Conservation (phyloP, 73 alveolate species). For the Tetrahymena borealis region DNA sequence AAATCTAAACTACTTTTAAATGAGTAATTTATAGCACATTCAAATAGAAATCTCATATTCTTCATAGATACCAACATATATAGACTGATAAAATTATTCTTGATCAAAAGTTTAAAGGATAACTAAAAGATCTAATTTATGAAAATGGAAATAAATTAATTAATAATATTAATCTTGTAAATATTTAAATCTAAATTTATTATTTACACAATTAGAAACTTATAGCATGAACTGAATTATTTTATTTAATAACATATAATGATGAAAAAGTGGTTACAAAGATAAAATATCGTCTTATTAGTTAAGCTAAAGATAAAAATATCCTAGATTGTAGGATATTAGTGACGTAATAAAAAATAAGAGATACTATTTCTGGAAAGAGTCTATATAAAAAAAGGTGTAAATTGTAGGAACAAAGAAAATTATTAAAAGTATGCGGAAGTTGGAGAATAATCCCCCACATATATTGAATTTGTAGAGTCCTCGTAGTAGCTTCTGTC, state of each 20-base stretch:
- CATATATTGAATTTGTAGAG: background rate
- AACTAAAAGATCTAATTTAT: too few relatives aligned
- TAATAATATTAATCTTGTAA: too few relatives aligned
- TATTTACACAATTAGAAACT: too few relatives aligned
- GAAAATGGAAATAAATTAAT: too few relatives aligned
- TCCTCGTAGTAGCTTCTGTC: background rate
- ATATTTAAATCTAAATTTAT: too few relatives aligned
- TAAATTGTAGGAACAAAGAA: background rate
- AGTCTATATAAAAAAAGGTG: background rate
- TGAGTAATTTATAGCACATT: too few relatives aligned
- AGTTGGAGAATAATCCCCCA: background rate
- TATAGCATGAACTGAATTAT: too few relatives aligned
- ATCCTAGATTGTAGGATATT: background rate
- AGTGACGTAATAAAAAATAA: background rate
- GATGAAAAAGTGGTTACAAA: background rate
- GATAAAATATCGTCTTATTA: background rate
- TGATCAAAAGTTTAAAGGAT: too few relatives aligned
- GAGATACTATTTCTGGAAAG: background rate
- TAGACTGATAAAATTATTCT: too few relatives aligned
- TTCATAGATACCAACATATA: too few relatives aligned
- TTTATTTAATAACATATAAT: background rate
- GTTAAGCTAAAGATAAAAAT: background rate
- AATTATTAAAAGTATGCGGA: background rate
- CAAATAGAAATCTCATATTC: too few relatives aligned
- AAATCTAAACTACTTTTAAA: too few relatives aligned